Conservation (phyloP, 2,329 filamentous ascomycete species). For the Alternaria hordeiaustralica region DNA sequence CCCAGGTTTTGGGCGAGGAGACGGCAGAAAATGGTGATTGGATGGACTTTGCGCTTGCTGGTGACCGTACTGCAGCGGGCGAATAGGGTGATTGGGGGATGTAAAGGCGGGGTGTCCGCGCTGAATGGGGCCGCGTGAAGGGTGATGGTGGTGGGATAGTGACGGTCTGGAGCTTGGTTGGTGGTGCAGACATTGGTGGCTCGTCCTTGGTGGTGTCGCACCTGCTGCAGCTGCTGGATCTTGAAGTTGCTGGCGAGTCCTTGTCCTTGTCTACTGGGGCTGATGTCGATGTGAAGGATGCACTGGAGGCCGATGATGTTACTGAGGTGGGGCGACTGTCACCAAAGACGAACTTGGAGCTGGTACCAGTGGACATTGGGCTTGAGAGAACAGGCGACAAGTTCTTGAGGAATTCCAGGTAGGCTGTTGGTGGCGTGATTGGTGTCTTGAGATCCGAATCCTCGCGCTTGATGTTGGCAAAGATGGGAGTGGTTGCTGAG, state of each 20-base stretch:
- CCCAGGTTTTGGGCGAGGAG: slow-evolving; percentile 78
- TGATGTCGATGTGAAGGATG: slow-evolving; percentile 46
- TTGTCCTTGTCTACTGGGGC: slow-evolving; percentile 36
- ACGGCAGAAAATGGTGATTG: slow-evolving; percentile 76
- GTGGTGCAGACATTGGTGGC: slow-evolving; percentile 53
- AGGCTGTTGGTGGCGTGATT: slow-evolving; percentile 87
- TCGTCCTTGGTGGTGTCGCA: slow-evolving; percentile 43
- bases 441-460: slow-evolving; percentile 72
- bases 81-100: slow-evolving; percentile 81
- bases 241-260: slow-evolving; percentile 44
- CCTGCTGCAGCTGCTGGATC: slow-evolving; percentile 48
- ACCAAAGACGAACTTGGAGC: slow-evolving; percentile 58
- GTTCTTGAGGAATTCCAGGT: slow-evolving; percentile 90
- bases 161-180: slow-evolving; percentile 58
- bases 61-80: slow-evolving; percentile 66
- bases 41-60: slow-evolving; percentile 63
- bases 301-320: slow-evolving; percentile 46
- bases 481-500: slow-evolving; percentile 53
- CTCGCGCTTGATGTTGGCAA: slow-evolving; percentile 68
- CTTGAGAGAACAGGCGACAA: slow-evolving; percentile 75
- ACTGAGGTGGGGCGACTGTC: slow-evolving; percentile 50
- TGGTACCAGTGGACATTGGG: slow-evolving; percentile 66
- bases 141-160: slow-evolving; percentile 66
- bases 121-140: slow-evolving; percentile 69
- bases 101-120: slow-evolving; percentile 68